Conservation (phyloP, 2,329 filamentous ascomycete species). For the Xylaria sp. region DNA sequence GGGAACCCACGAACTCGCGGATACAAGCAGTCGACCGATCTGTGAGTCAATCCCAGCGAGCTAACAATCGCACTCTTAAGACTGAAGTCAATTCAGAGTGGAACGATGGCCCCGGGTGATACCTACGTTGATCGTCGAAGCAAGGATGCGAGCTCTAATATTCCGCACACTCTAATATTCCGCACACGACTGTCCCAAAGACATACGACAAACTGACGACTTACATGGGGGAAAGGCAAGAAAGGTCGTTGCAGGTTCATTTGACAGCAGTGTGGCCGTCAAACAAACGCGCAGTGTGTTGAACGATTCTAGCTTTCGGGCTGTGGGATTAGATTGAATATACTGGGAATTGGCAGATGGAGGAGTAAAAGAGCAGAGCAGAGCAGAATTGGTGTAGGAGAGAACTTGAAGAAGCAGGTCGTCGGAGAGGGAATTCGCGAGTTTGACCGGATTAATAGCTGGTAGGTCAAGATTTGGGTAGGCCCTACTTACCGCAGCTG, state of each 20-base stretch:
- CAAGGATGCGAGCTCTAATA: background rate
- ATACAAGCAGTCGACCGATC: background rate
- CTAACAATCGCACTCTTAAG: background rate
- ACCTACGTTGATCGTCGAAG: background rate
- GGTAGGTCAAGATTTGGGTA: background rate
- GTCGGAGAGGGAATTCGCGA: background rate
- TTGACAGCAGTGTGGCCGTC: slow-evolving; percentile 81
- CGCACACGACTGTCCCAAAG: background rate
- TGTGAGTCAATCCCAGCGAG: background rate
- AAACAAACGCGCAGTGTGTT: slow-evolving; percentile 76
- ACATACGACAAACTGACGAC: slow-evolving; percentile 27
- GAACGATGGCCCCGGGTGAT: background rate
- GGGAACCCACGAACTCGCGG: background rate
- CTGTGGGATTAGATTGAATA: slow-evolving; percentile 6
- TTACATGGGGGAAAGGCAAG: slow-evolving; percentile 59
- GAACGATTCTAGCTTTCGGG: slow-evolving; percentile 18
- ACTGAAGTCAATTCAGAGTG: background rate
- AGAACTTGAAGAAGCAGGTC: background rate
- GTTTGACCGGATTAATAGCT: background rate
- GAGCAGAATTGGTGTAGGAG: background rate
- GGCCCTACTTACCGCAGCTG: background rate
- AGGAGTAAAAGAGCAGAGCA: background rate
- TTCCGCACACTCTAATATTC: background rate
- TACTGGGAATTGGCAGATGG: slow-evolving; percentile 1
- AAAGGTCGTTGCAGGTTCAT: slow-evolving; percentile 88